phyloP scores from a whole-genome alignment of 192 early-diverging fungal genomes.

The Dissophora ornata region DNA sequence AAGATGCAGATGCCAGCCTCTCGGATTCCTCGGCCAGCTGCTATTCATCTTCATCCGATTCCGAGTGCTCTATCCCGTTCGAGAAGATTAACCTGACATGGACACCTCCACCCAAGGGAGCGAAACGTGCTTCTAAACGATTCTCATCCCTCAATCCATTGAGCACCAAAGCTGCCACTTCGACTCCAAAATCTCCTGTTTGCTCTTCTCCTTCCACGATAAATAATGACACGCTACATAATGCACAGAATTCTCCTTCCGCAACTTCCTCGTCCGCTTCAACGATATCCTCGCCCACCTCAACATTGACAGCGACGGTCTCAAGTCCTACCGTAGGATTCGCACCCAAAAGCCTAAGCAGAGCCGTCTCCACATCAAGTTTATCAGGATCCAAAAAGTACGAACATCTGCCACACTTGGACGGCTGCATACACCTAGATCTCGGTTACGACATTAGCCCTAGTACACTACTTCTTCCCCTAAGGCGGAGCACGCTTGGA shows the following conservation, averaged over 20 bases:
- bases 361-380: slow-evolving; percentile 31
- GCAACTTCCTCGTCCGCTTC: slow-evolving; percentile 1
- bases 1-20: slow-evolving; percentile 45
- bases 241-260: not conserved
- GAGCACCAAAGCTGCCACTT: not conserved
- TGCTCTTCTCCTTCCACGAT: no score
- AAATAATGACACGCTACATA: slow-evolving; percentile 18
- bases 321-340: slow-evolving; percentile 14
- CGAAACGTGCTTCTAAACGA: slow-evolving; percentile 35
- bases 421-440: slow-evolving; percentile 40
- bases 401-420: slow-evolving; percentile 32
- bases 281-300: slow-evolving; percentile 5
- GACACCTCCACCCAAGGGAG: slow-evolving; percentile 46
- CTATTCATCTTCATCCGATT: slow-evolving; percentile 50
- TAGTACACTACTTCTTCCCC: slow-evolving; percentile 35
- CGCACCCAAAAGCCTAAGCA: slow-evolving; percentile 10
- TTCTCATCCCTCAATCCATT: slow-evolving; percentile 37
- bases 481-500: slow-evolving; percentile 13
- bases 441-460: slow-evolving; percentile 41
- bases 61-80: slow-evolving; percentile 47
- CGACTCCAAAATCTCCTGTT: no score
- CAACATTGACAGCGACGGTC: slow-evolving; percentile 1
- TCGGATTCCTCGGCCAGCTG: slow-evolving; percentile 46
- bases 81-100: slow-evolving; percentile 50
- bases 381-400: slow-evolving; percentile 35